Evolutionary conservation across 2,329 filamentous ascomycete species (phyloP).

Genomic region (Leptodontidium sp.): DNA sequence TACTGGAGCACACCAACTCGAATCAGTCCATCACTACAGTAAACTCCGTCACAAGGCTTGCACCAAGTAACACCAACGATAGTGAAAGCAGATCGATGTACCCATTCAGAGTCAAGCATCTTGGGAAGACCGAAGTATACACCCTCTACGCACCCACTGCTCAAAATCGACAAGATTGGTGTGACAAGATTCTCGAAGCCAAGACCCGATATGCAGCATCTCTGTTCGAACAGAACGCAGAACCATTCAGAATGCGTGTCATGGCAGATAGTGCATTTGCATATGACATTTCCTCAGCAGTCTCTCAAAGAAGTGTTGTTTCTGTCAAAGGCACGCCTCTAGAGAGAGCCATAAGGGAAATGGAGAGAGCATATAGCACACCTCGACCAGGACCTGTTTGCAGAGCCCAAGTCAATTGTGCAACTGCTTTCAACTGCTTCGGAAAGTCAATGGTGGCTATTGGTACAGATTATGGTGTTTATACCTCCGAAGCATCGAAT

Average conservation of each 20-base stretch:
- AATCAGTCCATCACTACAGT: constrained; percentile 68
- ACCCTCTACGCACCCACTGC: constrained; percentile 85
- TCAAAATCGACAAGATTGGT: constrained; percentile 85
- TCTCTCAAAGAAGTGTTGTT: constrained; percentile 70
- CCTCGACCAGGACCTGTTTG: constrained; percentile 81
- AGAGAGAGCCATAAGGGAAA: constrained; percentile 87
- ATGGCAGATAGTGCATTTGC: constrained; percentile 93
- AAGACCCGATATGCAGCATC: constrained; percentile 94
- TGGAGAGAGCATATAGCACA: constrained; percentile 79
- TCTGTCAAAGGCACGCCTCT: constrained; percentile 90
- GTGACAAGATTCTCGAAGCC: constrained; percentile 89
- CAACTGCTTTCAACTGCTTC: constrained; percentile 85
- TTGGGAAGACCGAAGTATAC: constrained; percentile 87
- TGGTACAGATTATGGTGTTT: constrained; percentile 94
- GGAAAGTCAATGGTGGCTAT: constrained; percentile 91
- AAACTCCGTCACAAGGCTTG: constrained; percentile 53
- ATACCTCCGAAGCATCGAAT: constrained; percentile 85
- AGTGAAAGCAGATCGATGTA: constrained; percentile 65
- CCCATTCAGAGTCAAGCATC: constrained; percentile 94
- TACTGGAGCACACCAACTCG: constrained; percentile 73
- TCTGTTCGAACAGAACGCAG: constrained; percentile 89
- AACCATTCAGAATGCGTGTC: constrained; percentile 91
- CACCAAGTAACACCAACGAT: constrained; percentile 58
- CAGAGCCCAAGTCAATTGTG: constrained; percentile 88
- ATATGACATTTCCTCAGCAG: constrained; percentile 70